Conservation (phyloP, 78 protist species). For the Dictyostelium discoideum region DNA sequence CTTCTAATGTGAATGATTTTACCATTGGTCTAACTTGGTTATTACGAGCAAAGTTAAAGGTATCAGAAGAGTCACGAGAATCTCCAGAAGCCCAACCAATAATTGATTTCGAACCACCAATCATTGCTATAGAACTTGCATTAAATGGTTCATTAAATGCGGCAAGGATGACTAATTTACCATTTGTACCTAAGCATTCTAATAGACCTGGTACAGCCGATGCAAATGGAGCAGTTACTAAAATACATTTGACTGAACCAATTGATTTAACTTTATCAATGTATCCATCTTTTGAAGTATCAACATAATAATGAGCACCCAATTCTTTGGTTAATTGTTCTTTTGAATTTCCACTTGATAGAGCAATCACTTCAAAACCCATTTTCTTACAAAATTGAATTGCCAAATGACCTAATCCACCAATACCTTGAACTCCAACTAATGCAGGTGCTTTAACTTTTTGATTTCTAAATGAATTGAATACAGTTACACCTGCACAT, state of each 20-base stretch:
- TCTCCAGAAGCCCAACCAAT: not conserved
- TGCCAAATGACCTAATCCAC: conserved; percentile 88
- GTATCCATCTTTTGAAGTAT: conserved; percentile 26
- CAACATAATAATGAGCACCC: conserved; percentile 64
- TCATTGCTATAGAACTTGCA: not conserved
- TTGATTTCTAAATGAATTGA: conserved; percentile 42
- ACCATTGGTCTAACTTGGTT: conserved; percentile 28
- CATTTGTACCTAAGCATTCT: not conserved
- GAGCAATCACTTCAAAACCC: conserved; percentile 71
- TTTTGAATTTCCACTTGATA: conserved; percentile 1
- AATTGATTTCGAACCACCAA: conserved; percentile 17
- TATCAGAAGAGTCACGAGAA: conserved; percentile 1
- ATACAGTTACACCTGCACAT: conserved; percentile 87
- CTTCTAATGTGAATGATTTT: conserved; percentile 23
- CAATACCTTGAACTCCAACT: conserved; percentile 79
- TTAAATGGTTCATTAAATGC: not conserved
- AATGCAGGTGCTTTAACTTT: conserved; percentile 37
- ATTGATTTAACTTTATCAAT: not conserved
- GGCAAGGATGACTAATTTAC: conserved; percentile 15
- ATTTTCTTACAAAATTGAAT: conserved; percentile 74
- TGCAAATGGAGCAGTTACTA: conserved; percentile 19
- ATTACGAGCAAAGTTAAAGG: conserved; percentile 4
- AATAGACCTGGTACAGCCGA: not conserved
- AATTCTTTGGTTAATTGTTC: conserved; percentile 19
- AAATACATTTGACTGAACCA: conserved; percentile 5